Evolutionary conservation across 129 eudicot species (phyloP).

Genomic region (Cynara cardunculus): DNA sequence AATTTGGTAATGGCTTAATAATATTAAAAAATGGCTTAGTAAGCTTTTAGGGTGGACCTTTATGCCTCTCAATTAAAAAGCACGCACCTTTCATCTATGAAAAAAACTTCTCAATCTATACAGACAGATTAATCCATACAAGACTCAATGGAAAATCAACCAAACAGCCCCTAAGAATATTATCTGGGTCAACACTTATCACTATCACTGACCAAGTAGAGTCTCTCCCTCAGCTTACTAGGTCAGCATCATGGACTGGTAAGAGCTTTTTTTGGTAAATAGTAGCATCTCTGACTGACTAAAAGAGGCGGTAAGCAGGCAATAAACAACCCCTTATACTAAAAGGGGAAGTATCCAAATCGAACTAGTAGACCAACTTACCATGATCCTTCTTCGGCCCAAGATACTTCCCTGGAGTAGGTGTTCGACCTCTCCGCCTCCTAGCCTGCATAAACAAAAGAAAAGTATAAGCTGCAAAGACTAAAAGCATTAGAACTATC

Average conservation of each 20-base stretch:
- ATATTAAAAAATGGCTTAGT: too few relatives aligned
- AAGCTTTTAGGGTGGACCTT: too few relatives aligned
- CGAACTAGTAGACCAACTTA: constrained; percentile 25
- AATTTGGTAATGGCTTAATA: too few relatives aligned
- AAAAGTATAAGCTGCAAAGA: background rate
- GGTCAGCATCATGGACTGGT: background rate
- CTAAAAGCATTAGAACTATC: background rate
- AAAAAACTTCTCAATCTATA: too few relatives aligned
- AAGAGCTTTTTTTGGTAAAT: background rate
- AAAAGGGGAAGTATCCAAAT: background rate
- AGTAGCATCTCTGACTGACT: background rate
- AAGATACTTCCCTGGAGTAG: constrained; percentile 93
- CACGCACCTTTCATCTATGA: too few relatives aligned
- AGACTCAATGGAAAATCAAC: too few relatives aligned
- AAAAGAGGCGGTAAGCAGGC: background rate
- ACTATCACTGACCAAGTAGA: background rate
- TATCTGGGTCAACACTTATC: background rate
- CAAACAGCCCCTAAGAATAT: background rate
- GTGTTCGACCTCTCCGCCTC: constrained; percentile 90
- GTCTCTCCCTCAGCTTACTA: background rate
- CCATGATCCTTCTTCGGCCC: constrained; percentile 60
- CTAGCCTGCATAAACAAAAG: constrained; percentile 53
- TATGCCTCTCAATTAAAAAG: too few relatives aligned
- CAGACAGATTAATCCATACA: too few relatives aligned
- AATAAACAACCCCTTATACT: background rate